These are phyloP conservation scores for Polytrichum formosum DNA, from an alignment of 225 moss, liverwort and hornwort species.

Conservation along the genomic window DNA sequence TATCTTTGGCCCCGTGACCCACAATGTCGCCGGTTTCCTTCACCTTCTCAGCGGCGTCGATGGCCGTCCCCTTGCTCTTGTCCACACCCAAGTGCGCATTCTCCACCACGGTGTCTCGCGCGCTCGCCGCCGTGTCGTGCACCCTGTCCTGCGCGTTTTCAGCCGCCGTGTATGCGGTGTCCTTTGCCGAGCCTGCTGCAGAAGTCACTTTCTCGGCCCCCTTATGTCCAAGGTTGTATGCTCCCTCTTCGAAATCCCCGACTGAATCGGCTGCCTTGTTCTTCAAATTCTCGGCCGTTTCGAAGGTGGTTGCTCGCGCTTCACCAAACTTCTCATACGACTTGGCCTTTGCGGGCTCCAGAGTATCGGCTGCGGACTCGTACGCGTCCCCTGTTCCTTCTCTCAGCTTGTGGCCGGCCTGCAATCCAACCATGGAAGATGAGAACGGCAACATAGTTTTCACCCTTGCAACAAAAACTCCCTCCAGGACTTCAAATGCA, in stretches of 20 bases:
- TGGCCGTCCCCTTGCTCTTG: slow-evolving; percentile 48
- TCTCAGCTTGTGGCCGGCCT: slow-evolving; percentile 35
- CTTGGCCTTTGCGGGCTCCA: slow-evolving; percentile 36
- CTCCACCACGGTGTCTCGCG: slow-evolving; percentile 32
- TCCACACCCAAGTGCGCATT: slow-evolving; percentile 28
- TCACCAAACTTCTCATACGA: slow-evolving; percentile 15
- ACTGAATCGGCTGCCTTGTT: slow-evolving; percentile 5
- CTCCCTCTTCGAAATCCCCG: background rate
- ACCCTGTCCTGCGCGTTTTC: slow-evolving; percentile 16
- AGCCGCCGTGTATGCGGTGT: background rate
- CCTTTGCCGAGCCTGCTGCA: slow-evolving; percentile 18
- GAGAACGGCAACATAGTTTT: too few relatives aligned
- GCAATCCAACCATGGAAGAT: background rate
- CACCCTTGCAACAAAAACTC: too few relatives aligned
- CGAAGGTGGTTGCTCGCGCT: slow-evolving; percentile 27
- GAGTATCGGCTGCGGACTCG: slow-evolving; percentile 42
- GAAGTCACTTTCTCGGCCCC: background rate
- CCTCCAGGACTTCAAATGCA: too few relatives aligned
- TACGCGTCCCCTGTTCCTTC: slow-evolving; percentile 35
- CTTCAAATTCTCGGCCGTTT: background rate
- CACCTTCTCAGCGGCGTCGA: slow-evolving; percentile 44
- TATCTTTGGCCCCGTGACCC: slow-evolving; percentile 24
- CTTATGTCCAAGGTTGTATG: background rate
- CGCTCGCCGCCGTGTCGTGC: slow-evolving; percentile 15
- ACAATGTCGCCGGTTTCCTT: slow-evolving; percentile 27